phyloP scores from a whole-genome alignment of 768 basidiomycete species.

The Rhodocollybia butyracea region DNA sequence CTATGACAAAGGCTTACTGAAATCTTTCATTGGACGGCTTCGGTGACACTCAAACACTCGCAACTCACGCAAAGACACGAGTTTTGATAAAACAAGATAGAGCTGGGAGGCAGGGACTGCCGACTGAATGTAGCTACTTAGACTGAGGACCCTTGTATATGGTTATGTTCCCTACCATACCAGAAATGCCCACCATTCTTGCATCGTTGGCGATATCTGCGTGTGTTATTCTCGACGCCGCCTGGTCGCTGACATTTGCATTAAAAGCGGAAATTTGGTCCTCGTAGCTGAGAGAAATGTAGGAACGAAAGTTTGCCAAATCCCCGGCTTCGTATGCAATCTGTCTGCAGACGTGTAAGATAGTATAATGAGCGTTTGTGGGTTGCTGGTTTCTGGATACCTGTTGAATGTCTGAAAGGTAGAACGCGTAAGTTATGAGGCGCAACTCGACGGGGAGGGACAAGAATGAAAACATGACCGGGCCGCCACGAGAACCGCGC shows the following conservation, averaged over 20 bases:
- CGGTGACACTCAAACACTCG: constrained; percentile 31
- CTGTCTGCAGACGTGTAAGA: constrained; percentile 29
- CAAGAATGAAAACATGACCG: constrained; percentile 15
- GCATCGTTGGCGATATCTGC: constrained; percentile 40
- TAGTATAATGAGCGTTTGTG: constrained; percentile 27
- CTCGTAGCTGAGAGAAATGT: constrained; percentile 36
- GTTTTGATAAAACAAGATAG: constrained; percentile 23
- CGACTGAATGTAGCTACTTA: neutral
- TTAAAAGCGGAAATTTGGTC: constrained; percentile 29
- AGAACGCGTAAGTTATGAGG: constrained; percentile 27
- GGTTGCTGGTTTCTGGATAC: constrained; percentile 25
- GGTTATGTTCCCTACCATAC: constrained; percentile 15
- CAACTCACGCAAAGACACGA: constrained; percentile 23
- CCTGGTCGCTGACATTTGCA: constrained; percentile 13
- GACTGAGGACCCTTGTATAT: constrained; percentile 6
- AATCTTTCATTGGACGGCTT: constrained; percentile 8
- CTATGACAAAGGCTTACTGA: constrained; percentile 2
- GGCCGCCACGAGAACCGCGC: neutral
- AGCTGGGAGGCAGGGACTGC: constrained; percentile 28
- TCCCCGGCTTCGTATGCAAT: constrained; percentile 26
- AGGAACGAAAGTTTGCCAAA: constrained; percentile 17
- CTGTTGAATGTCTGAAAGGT: constrained; percentile 22
- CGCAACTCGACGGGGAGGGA: constrained; percentile 31
- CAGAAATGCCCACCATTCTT: constrained; percentile 22
- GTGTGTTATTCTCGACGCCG: constrained; percentile 23